phyloP scores from a whole-genome alignment of 352 stramenopile genomes.

The Thraustochytrium sp. region DNA sequence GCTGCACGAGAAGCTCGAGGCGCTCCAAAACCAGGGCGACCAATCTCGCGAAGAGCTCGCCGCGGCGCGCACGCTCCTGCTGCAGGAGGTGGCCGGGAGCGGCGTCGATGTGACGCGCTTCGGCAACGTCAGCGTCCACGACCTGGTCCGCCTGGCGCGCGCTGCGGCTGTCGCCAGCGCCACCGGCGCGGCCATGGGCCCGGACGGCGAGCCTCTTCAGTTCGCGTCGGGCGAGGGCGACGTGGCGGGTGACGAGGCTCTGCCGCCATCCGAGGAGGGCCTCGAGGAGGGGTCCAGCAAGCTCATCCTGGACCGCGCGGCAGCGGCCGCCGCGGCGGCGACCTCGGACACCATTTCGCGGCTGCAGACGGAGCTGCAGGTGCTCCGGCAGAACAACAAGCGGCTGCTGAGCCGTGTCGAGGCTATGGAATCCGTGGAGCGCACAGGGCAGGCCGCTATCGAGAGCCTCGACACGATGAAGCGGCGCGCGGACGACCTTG shows the following conservation, averaged over 20 bases:
- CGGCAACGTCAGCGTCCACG: background rate
- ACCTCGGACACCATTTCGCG: background rate
- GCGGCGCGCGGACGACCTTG: background rate
- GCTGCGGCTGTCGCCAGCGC: no score
- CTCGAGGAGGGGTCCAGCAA: background rate
- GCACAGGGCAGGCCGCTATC: background rate
- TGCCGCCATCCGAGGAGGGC: no score
- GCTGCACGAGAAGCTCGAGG: conserved; percentile 25
- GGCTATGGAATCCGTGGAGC: background rate
- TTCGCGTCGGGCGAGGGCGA: no score
- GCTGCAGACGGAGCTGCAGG: background rate
- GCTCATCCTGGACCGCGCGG: background rate
- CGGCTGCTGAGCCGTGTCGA: background rate
- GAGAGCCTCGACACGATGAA: conserved; percentile 20
- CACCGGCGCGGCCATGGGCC: no score
- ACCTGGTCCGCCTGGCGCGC: background rate
- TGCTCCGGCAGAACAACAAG: conserved; percentile 13
- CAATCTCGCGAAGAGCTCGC: background rate
- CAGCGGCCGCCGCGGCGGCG: background rate
- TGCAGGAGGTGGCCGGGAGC: background rate
- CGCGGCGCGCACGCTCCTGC: background rate
- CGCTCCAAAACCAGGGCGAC: background rate
- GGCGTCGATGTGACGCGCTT: background rate
- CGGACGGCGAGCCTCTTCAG: no score
- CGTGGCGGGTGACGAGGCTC: no score